A percentile compares a stretch with the other conserved stretches of the same genome.
These are phyloP conservation scores for Neurospora sp. DNA, from an alignment of 495 filamentous ascomycete species.

Conservation along the genomic window DNA sequence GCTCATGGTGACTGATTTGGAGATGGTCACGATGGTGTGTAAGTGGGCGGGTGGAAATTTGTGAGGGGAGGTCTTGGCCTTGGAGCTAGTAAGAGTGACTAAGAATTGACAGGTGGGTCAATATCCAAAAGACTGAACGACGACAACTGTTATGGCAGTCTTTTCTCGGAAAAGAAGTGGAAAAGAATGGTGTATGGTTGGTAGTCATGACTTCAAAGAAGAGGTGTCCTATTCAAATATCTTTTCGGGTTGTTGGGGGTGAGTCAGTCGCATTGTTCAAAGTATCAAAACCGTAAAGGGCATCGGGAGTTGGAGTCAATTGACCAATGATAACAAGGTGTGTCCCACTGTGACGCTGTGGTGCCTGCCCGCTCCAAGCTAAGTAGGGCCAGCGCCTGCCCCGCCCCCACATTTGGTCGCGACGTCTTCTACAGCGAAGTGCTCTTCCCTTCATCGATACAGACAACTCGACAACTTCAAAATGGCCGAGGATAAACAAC, in stretches of 20 bases:
- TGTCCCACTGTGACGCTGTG: background rate
- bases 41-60: background rate
- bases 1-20: constrained; percentile 4
- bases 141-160: background rate
- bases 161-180: background rate
- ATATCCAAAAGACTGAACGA: background rate
- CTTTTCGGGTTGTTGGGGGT: background rate
- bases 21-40: background rate
- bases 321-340: background rate
- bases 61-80: background rate
- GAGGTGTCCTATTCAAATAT: background rate
- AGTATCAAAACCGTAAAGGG: background rate
- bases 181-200: background rate
- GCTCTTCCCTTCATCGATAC: background rate
- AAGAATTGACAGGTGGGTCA: background rate
- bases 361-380: background rate
- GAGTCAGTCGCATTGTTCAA: background rate
- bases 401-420: background rate
- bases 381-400: background rate
- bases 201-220: background rate
- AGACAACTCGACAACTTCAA: background rate
- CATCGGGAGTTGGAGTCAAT: background rate
- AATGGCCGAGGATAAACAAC: constrained; percentile 55
- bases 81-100: background rate
- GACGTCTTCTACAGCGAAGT: background rate